A percentile compares a stretch with the other conserved stretches of the same genome.
phyloP scores from a whole-genome alignment of 2,329 filamentous ascomycete species.

The Fusarium drepaniforme region DNA sequence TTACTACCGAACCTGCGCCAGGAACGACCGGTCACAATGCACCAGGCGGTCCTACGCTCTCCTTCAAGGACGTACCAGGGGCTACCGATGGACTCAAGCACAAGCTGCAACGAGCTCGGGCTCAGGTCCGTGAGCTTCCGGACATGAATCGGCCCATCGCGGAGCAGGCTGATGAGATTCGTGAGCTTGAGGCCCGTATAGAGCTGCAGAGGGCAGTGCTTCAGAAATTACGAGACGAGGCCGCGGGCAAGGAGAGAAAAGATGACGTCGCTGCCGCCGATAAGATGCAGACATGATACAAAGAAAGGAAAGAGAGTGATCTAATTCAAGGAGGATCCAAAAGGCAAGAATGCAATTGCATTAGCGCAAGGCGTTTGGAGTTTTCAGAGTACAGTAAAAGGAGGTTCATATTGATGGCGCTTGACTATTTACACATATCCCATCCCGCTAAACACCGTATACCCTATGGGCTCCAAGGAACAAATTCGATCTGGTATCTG shows the following conservation, averaged over 20 bases:
- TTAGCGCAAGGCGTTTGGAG: constrained; percentile 30
- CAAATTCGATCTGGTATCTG: not conserved
- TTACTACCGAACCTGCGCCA: constrained; percentile 54
- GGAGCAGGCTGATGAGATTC: constrained; percentile 80
- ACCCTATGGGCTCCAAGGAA: constrained; percentile 1
- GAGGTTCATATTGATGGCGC: constrained; percentile 20
- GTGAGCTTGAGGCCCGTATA: constrained; percentile 73
- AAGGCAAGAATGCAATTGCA: not conserved
- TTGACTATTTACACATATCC: constrained; percentile 20
- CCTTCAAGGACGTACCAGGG: constrained; percentile 80
- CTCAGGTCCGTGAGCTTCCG: constrained; percentile 73
- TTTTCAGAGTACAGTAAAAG: constrained; percentile 14
- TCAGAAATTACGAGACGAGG: constrained; percentile 61
- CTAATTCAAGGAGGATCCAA: not conserved
- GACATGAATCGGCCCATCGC: constrained; percentile 75
- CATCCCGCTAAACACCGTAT: constrained; percentile 4
- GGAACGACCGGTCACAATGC: constrained; percentile 49
- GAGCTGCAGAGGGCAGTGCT: constrained; percentile 71
- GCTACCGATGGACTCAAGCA: constrained; percentile 85
- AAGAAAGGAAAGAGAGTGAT: constrained; percentile 6
- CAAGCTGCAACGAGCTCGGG: constrained; percentile 83
- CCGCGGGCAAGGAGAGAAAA: constrained; percentile 52
- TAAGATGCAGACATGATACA: constrained; percentile 56
- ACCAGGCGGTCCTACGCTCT: constrained; percentile 53
- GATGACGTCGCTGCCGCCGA: constrained; percentile 46